Evolutionary conservation across 495 filamentous ascomycete species (phyloP), one percentile per base, ranked within the genome.

Genomic region (Hypoxylon lenormandii): DNA sequence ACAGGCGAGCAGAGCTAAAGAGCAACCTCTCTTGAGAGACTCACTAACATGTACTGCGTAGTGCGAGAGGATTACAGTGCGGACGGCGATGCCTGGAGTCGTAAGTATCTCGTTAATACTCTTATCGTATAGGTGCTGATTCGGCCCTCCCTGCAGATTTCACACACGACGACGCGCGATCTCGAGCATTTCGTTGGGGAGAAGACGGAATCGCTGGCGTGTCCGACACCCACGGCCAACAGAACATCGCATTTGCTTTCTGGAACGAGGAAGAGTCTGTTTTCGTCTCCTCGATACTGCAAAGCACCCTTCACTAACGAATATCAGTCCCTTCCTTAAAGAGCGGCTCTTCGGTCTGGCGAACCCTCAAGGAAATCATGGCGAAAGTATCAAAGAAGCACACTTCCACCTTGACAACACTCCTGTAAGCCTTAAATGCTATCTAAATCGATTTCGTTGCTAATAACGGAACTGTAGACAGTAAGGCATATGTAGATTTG

Each of bases 161-260:
- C 77, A 87, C 92, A 7, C 93, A 97, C 79, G 94, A 97, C 64
- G 88, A 95, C 79, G 91, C 94, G 19, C 87, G 92, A 70, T 94
- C 92, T 43, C 85, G 94, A 74, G 85, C 91, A 47, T 98, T 90
- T 76, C 87, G 94, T 61, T 98, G 94, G 94, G 94, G 94, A 61
- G 94, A 98, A 72, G 94, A 98, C 75, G 94, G 94, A 54, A 98
- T 98, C 81, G 94, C 94, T 38, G 94, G 94, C 69, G 93, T 98
- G 33, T 97, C 88, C 21, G 94, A 98, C 74, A 90, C 91, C 7
- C 94, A 98, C 66, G 92, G 92, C 37, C 78, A 90, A 28, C 91
- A 96, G 79, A 95, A 97, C 75, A 91, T 98, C 73, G 91, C 91
- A 0, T 98, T 97, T 82, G 86, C 92, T 23, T 98, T 98, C 80